Base-by-base conservation (phyloP, 2,329 filamentous ascomycete species). In the Pseudocercospora vitis region DNA sequence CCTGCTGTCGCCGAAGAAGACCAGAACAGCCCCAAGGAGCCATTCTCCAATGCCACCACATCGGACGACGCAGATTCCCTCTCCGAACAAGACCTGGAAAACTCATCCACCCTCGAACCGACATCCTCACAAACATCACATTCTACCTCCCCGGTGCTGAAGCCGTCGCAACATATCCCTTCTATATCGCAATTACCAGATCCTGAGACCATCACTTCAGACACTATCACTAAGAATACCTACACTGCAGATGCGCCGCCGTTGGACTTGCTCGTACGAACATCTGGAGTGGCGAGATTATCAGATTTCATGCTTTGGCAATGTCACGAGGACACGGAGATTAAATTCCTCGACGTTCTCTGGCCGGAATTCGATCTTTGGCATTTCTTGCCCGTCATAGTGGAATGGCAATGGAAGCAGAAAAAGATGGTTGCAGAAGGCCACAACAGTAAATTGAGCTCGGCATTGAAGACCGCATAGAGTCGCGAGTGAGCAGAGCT, bases 271-370 rank as follows among this genome's bases (percentile, higher is more conserved):
- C 85, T 99, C 50, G 81, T 99, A 47, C 84, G 94, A 47, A 99
- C 94, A 3, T 96, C 91, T 58, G 92, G 91, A 23, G 94, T 99
- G 11, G 87, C 91, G 71, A 82, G 94, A 45, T 77, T 99, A 55
- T 96, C 91, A 68, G 94, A 99, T 70, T 99, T 97, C 66, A 94
- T 99, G 91, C 84, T 99, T 28, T 99, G 94, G 94, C 94, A 99
- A 73, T 94, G 89, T 65, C 91, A 97, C 68, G 84, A 96, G 68
- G 80, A 92, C 59, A 96, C 94, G 0, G 88, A 95, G 56, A 87
- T 99, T 60, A 89, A 95, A 55, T 99, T 97, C 69, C 74, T 96
- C 52, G 83, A 95, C 65, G 94, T 89, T 60, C 78, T 96, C 58
- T 99, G 94, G 94, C 94, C 94, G 1, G 90, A 96, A 59, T 96